A percentile compares a stretch with the other conserved stretches of the same genome.
Evolutionary conservation across 2,329 filamentous ascomycete species (phyloP).

Genomic region (Lasiodiplodia sp.): DNA sequence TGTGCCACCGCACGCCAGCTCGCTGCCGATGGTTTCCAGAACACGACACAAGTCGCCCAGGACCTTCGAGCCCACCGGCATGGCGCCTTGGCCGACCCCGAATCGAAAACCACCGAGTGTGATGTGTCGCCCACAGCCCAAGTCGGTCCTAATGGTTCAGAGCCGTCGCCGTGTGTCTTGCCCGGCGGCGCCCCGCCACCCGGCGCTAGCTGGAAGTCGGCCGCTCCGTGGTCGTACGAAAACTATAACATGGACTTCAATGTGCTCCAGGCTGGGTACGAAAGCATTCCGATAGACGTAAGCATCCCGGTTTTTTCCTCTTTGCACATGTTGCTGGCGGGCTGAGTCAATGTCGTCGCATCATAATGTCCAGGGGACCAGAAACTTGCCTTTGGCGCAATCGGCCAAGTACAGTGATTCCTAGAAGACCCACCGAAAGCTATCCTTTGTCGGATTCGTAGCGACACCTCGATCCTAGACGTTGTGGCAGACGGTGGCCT

Average conservation of each 20-base stretch:
- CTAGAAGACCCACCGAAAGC: not conserved
- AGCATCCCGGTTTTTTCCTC: not conserved
- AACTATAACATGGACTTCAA: not conserved
- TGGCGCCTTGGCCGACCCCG: too few relatives aligned
- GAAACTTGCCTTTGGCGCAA: not conserved
- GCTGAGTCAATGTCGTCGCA: not conserved
- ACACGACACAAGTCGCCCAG: not conserved
- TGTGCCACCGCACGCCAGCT: conserved; percentile 14
- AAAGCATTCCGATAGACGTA: not conserved
- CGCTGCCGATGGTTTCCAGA: conserved; percentile 2
- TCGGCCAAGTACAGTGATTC: not conserved
- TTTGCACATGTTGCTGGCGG: not conserved
- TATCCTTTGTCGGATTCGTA: not conserved
- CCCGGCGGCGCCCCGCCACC: not conserved
- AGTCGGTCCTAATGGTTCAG: not conserved
- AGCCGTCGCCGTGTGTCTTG: not conserved
- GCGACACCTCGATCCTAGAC: not conserved
- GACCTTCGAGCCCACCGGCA: not conserved
- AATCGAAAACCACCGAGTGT: not conserved
- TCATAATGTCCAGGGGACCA: not conserved
- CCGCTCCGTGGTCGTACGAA: not conserved
- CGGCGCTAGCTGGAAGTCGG: not conserved
- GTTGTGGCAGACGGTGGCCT: not conserved
- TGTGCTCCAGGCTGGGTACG: not conserved
- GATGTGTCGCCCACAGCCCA: not conserved